Percentiles rank a stretch among this genome's conserved stretches.
Evolutionary conservation across 2,329 filamentous ascomycete genomes (phyloP).

Genomic region (Pleomassaria siparia): DNA sequence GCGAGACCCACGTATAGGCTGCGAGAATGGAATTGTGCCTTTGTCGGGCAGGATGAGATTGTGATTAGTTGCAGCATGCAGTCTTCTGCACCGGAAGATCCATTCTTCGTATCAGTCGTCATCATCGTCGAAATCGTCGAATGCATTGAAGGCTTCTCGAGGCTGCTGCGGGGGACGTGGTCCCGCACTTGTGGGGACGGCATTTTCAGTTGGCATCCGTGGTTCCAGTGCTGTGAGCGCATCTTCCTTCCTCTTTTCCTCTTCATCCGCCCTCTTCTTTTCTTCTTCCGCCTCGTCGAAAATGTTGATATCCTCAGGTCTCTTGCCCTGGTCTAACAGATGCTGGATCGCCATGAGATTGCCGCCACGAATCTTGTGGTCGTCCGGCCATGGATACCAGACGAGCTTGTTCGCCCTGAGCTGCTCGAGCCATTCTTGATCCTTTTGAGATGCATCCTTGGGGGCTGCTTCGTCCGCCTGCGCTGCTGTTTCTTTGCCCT

Average conservation of each 20-base stretch:
- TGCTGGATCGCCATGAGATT: constrained; percentile 64
- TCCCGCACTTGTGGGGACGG: too few species aligned
- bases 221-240: background rate
- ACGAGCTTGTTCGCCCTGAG: constrained; percentile 27
- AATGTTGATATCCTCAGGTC: constrained; percentile 46
- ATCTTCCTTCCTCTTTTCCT: background rate
- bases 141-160: background rate
- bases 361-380: constrained; percentile 69
- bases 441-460: constrained; percentile 30
- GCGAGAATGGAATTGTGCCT: too few species aligned
- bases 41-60: too few species aligned
- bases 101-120: background rate
- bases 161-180: background rate
- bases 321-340: constrained; percentile 62
- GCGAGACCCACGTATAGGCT: too few species aligned
- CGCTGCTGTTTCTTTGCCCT: constrained; percentile 22
- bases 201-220: background rate
- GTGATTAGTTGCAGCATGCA: too few species aligned
- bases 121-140: background rate
- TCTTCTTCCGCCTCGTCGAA: constrained; percentile 35
- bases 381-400: constrained; percentile 77
- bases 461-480: constrained; percentile 12
- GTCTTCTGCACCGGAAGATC: background rate
- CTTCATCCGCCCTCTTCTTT: constrained; percentile 33
- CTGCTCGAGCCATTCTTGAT: constrained; percentile 38